A percentile compares a stretch with the other conserved stretches of the same genome.
phyloP scores from a whole-genome alignment of 768 basidiomycete genomes.

The Tephrocybe sp. region DNA sequence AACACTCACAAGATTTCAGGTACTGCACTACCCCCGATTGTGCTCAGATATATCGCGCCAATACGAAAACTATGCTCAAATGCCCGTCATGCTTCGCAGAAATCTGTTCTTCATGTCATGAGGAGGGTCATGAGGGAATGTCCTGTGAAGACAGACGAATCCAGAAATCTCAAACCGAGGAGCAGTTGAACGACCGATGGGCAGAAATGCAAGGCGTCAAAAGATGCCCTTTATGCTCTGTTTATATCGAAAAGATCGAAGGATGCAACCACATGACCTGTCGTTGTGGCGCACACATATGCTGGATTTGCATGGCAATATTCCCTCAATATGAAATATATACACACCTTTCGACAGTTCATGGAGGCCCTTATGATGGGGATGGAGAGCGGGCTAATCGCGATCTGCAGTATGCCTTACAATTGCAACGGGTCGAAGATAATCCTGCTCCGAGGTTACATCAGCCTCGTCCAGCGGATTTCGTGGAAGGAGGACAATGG shows the following conservation, averaged over 20 bases:
- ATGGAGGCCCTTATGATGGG: constrained; percentile 16
- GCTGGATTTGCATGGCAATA: constrained; percentile 49
- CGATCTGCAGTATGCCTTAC: constrained; percentile 8
- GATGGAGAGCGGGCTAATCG: constrained; percentile 8
- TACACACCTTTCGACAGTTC: constrained; percentile 7
- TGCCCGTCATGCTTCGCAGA: constrained; percentile 52
- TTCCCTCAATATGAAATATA: constrained; percentile 26
- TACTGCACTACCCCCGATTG: constrained; percentile 77
- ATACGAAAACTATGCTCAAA: constrained; percentile 27
- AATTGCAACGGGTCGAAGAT: not conserved
- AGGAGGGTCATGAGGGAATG: constrained; percentile 50
- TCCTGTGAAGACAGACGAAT: constrained; percentile 39
- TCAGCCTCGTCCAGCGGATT: not conserved
- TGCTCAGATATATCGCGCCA: constrained; percentile 55
- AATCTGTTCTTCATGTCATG: constrained; percentile 48
- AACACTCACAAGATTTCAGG: constrained; percentile 52
- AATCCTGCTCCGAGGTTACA: not conserved
- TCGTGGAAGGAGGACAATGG: not conserved
- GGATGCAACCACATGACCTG: constrained; percentile 59
- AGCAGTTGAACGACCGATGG: constrained; percentile 39
- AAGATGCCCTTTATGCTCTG: constrained; percentile 43
- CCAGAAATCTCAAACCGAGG: constrained; percentile 36
- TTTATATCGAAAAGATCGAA: constrained; percentile 45
- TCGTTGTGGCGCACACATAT: constrained; percentile 49
- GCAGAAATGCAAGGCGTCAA: constrained; percentile 35